Conservation (phyloP, 2,329 filamentous ascomycete genomes). For the Fusarium sp. region DNA sequence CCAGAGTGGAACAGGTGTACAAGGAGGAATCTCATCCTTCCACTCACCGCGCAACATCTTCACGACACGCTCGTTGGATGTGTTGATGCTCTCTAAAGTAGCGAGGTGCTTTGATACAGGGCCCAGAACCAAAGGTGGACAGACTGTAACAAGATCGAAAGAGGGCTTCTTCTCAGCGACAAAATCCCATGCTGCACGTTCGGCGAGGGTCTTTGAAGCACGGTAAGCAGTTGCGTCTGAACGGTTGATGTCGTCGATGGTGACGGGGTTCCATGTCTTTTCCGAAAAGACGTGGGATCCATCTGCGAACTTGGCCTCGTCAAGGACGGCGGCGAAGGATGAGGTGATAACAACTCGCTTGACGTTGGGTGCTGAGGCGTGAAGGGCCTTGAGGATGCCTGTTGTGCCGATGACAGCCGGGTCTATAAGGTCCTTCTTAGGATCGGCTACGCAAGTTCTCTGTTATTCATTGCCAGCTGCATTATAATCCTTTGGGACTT, state of each 20-base stretch:
- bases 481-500: background rate
- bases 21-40: constrained; percentile 57
- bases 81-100: constrained; percentile 62
- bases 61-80: constrained; percentile 65
- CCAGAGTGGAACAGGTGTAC: constrained; percentile 59
- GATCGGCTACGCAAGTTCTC: constrained; percentile 52
- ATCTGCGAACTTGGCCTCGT: constrained; percentile 53
- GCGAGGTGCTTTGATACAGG: constrained; percentile 62
- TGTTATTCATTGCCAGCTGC: background rate
- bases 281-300: constrained; percentile 58
- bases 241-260: constrained; percentile 57
- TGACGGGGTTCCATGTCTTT: constrained; percentile 66
- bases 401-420: constrained; percentile 71
- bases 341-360: constrained; percentile 76
- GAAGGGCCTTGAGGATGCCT: constrained; percentile 77
- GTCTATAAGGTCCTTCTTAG: constrained; percentile 66
- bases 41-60: constrained; percentile 63
- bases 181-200: constrained; percentile 66
- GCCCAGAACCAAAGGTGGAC: constrained; percentile 67
- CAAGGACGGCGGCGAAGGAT: constrained; percentile 65
- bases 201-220: constrained; percentile 66
- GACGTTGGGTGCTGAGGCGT: constrained; percentile 67
- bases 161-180: constrained; percentile 55
- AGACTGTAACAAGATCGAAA: constrained; percentile 66
- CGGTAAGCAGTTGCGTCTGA: constrained; percentile 61